These are phyloP conservation scores for Croton setiger DNA, from an alignment of 441 rosid genomes.

Conservation along the genomic window DNA sequence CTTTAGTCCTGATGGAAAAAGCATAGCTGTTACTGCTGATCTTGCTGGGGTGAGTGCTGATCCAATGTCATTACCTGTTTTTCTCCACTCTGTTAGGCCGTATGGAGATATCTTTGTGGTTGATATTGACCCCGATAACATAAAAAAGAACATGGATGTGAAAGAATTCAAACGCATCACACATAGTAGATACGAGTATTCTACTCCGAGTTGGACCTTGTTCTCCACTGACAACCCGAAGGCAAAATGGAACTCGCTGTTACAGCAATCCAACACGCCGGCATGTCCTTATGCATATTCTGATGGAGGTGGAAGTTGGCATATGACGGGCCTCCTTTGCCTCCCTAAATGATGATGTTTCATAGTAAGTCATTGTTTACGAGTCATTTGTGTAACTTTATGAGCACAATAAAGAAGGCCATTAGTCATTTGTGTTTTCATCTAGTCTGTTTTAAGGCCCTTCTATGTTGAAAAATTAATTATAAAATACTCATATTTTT, in stretches of 20 bases:
- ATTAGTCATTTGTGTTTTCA: no score
- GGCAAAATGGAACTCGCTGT: neutral
- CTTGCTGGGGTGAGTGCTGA: constrained; percentile 8
- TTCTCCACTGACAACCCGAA: constrained; percentile 1
- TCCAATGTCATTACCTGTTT: constrained; percentile 5
- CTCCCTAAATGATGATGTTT: neutral
- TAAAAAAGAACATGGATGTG: constrained; percentile 6
- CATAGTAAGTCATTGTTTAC: no score
- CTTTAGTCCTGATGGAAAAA: constrained; percentile 1
- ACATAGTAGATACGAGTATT: constrained; percentile 8
- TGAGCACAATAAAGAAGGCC: no score
- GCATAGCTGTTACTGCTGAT: constrained; percentile 10
- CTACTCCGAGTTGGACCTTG: constrained; percentile 10
- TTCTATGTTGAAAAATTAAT: no score
- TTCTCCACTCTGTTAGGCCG: constrained; percentile 10
- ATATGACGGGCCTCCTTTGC: constrained; percentile 6
- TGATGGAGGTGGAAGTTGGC: constrained; percentile 9
- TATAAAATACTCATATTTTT: no score
- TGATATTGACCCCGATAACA: neutral
- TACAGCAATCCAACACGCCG: neutral
- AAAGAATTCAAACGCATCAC: constrained; percentile 7
- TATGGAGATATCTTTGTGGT: neutral
- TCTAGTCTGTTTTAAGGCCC: no score
- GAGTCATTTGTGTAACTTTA: no score
- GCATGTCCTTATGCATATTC: constrained; percentile 3